These are phyloP conservation scores for Boletus subcaerulescens DNA, from an alignment of 768 basidiomycete genomes.

Conservation along the genomic window DNA sequence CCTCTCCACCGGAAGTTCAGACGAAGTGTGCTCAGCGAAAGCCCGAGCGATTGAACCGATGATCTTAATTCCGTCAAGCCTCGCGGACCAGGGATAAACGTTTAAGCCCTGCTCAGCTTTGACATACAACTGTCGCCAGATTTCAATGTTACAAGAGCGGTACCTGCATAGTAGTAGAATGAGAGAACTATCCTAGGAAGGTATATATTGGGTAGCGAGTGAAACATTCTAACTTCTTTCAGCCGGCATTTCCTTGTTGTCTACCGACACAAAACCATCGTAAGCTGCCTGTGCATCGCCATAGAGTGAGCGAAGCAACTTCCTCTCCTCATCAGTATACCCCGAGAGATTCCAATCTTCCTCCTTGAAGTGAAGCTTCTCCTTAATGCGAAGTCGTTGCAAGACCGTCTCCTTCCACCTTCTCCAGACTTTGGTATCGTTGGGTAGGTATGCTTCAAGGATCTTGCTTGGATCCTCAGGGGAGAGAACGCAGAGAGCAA, in stretches of 20 bases:
- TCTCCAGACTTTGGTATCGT: constrained; percentile 9
- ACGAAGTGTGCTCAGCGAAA: background rate
- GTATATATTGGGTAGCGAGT: background rate
- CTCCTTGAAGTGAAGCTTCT: background rate
- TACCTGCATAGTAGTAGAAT: too few species aligned
- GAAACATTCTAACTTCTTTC: background rate
- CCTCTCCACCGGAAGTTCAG: too few species aligned
- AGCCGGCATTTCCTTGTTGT: background rate
- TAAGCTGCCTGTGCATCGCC: constrained; percentile 2
- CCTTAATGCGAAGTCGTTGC: background rate
- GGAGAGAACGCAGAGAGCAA: constrained; percentile 3
- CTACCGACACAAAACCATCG: background rate
- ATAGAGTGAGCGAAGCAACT: constrained; percentile 1
- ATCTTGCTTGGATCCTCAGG: constrained; percentile 7
- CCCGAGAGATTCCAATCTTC: constrained; percentile 1
- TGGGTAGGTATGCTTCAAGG: constrained; percentile 7
- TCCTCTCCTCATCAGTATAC: background rate
- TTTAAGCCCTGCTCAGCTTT: background rate
- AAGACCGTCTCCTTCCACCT: constrained; percentile 3
- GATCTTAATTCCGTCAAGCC: too few species aligned
- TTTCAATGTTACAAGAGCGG: too few species aligned
- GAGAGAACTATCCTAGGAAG: too few species aligned
- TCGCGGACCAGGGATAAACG: background rate
- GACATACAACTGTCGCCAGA: too few species aligned
- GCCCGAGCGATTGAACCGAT: too few species aligned